Evolutionary conservation across 1,284 basidiomycete genomes (phyloP), one percentile per base, ranked within the genome.

Genomic region (Sporisorium iseilematis-ciliati): DNA sequence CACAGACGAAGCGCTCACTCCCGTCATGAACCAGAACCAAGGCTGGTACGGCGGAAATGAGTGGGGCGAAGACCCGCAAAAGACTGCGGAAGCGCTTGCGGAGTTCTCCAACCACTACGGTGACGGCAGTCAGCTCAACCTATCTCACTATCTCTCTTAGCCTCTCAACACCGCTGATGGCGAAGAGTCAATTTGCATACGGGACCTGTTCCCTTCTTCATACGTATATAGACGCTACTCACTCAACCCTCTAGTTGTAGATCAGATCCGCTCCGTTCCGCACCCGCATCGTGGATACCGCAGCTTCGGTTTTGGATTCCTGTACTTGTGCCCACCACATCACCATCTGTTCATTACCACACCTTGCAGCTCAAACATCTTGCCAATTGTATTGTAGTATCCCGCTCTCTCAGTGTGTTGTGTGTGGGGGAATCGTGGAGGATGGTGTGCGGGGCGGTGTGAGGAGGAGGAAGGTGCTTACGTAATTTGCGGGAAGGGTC

Each of bases 61-160:
- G 35, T 76, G 74, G 74, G 74, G 69, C 41, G 74, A 76, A 14
- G 74, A 76, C 48, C 74, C 69, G 38, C 74, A 73, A 40, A 76
- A 73, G 65, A 76, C 74, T 8, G 74, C 74, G 4, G 74, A 76
- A 33, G 69, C 69, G 10, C 35, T 76, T 11, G 68, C 74, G 10
- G 73, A 75, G 41, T 75, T 75, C 26, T 62, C 67, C 31, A 70
- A 54, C 33, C 73, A 75, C 35, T 70, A 70, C 38, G 58, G 65
- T 31, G 67, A 75, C 16, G 67, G 64, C 1, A 52, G 56, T 23
- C 63, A 71, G 45, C 58, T 71, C 57, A 71, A 71, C 49, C 45
- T 75, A 31, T 66, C 68, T 42, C 63, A 70, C 43, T 71, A 64
- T 23, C 65, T 71, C 33, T 71, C 73, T n/a, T 71, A 60, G 40